Base-by-base conservation (phyloP, 1,284 basidiomycete genomes). In the Cryptococcus sp. region DNA sequence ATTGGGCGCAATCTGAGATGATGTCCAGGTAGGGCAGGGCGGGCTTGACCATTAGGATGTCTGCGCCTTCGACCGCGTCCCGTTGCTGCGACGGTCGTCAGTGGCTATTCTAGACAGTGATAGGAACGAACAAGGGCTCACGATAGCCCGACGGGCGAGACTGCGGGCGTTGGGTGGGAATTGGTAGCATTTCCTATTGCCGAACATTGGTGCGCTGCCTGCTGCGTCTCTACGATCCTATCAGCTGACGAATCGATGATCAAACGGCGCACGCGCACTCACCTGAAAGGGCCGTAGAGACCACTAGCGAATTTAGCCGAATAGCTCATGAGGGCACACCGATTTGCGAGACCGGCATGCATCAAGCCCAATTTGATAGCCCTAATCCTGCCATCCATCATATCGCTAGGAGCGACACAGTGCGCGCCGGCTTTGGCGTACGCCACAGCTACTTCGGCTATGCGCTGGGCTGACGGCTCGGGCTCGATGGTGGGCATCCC, bases 21-120 rank as follows among this genome's bases (percentile, higher is more conserved):
- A 99, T 88, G 80, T 99, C 96, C 51, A 99, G 89, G 81, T 99
- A 99, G 0, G 94, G 94, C 59, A 98, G 79, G 0, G 91, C 86
- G 11, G 96, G 96, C 77, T 99, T 99, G 74, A 99, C 93, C 95
- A 99, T 99, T 74, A 99, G 87, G 68, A 99, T 91, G 76, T 99
- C 96, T 17, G 96, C 96, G 22, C 96, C 96, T 81, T 99, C 95
- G n/a, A 75, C 80, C 0, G 86, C 84, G 75, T 99, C 96, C 47
- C 93, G 89, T 82, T 86, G 81, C 93, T 96, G 74, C 16, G 10
- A 40, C 27, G 41, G 20, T 20, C 13, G n/a, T 42, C 49, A 39
- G 35, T 11, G 17, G 11, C 4, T 31, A 31, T 50, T 17, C 22
- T 17, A 16, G 22, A 27, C 6, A 39, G 39, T n/a, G 20, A 19